Evolutionary conservation across 306 rosid genomes (phyloP), one percentile per base, ranked within the genome.

Genomic region (Hippophae gyantsensis): DNA sequence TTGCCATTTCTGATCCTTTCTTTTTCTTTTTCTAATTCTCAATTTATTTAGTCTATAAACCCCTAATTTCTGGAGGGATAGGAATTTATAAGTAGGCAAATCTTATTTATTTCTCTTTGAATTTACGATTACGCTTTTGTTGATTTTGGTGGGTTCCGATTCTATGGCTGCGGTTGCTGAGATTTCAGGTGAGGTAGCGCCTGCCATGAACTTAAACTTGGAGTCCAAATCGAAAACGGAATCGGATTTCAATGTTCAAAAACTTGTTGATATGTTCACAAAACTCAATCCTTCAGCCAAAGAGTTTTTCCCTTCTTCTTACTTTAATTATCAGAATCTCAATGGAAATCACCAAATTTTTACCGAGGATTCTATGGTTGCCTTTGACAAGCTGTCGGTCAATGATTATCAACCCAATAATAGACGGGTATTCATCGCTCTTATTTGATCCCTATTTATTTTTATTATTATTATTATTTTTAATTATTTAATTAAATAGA

Each of bases 101-200:
- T 32, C 38, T 32, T 32, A 32, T 32, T 32, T 4, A 32, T 32
- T 32, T 32, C 38, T 32, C 38, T 32, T 32, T 32, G 38, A 32
- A 32, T 32, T 32, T 2, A 32, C 38, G 5, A 32, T 32, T 32
- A 32, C 38, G 38, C 38, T 25, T 51, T n/a, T 69, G 52, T 26
- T 64, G 2, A 10, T 38, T 66, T 13, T 32, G 47, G 18, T 43
- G 76, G 4, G 23, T 58, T 74, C 64, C 64, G 77, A 67, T 73
- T 70, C 81, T 56, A 87, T 87, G 95, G 93, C 93, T 66, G 85
- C 89, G 67, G 87, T 87, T 72, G 93, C 82, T 76, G 93, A 82
- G 74, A 69, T 82, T 66, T 56, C 81, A 55, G 69, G 65, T 70
- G 95, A 87, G 84, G 77, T 66, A 54, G 79, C 74, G 57, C 69